phyloP scores from a whole-genome alignment of 208 protist species.

The Wallacemonas sp. region DNA sequence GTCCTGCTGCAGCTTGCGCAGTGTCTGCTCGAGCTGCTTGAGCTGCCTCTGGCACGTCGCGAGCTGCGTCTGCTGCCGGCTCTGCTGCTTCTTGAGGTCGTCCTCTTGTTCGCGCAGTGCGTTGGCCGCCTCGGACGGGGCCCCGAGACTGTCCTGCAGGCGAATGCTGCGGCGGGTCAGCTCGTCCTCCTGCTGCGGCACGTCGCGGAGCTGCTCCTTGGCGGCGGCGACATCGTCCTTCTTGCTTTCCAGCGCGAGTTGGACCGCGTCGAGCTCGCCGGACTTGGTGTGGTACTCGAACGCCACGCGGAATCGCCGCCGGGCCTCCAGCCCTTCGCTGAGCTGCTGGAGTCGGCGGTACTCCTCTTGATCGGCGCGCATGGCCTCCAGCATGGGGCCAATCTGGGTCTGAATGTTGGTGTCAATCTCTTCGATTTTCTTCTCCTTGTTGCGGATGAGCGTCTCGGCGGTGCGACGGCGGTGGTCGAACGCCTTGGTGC shows the following conservation, averaged over 20 bases:
- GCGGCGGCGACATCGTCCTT: slow-evolving; percentile 30
- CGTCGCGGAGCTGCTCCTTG: slow-evolving; percentile 46
- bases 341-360: slow-evolving; percentile 74
- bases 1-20: slow-evolving; percentile 55
- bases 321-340: slow-evolving; percentile 73
- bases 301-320: slow-evolving; percentile 69
- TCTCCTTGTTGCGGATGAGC: slow-evolving; percentile 99
- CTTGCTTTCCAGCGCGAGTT: slow-evolving; percentile 18
- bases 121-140: slow-evolving; percentile 55
- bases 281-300: slow-evolving; percentile 69
- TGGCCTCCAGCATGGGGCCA: slow-evolving; percentile 83
- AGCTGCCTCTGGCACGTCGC: slow-evolving; percentile 38
- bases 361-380: slow-evolving; percentile 87
- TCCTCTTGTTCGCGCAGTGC: slow-evolving; percentile 71
- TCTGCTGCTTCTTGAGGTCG: slow-evolving; percentile 51
- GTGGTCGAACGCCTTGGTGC: slow-evolving; percentile 99
- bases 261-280: slow-evolving; percentile 29
- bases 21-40: slow-evolving; percentile 48
- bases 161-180: slow-evolving; percentile 57
- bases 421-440: slow-evolving; percentile 98
- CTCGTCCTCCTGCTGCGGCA: slow-evolving; percentile 59
- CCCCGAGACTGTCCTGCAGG: slow-evolving; percentile 51
- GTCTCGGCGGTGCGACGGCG: slow-evolving; percentile 96
- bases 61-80: slow-evolving; percentile 53
- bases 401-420: slow-evolving; percentile 88